Evolutionary conservation across 1,284 basidiomycete genomes (phyloP).

Genomic region (Apiotrichum laibachii): DNA sequence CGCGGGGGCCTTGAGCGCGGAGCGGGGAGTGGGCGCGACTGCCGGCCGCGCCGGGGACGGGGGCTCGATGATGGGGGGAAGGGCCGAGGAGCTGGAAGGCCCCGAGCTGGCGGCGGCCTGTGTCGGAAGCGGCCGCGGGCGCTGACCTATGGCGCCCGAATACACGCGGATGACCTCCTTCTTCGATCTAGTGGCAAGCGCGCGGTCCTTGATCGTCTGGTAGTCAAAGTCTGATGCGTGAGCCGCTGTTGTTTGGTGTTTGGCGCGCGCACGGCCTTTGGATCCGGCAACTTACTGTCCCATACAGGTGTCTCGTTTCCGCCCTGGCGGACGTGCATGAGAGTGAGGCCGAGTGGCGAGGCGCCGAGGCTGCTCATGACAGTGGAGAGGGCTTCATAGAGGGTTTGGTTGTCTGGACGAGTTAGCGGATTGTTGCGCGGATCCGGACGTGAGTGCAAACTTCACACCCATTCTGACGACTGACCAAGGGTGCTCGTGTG

Average conservation of each 20-base stretch:
- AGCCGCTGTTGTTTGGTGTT: not conserved
- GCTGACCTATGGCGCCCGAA: slow-evolving; percentile 13
- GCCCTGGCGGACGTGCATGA: slow-evolving; percentile 30
- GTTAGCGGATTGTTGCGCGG: not conserved
- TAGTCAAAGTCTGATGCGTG: slow-evolving; percentile 32
- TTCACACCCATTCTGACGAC: not conserved
- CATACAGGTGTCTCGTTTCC: slow-evolving; percentile 32
- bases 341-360: slow-evolving; percentile 15
- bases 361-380: slow-evolving; percentile 17
- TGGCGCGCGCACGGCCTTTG: no score
- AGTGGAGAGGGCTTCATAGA: slow-evolving; percentile 14
- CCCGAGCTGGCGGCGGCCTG: not conserved
- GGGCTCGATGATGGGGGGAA: not conserved
- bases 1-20: slow-evolving; percentile 9
- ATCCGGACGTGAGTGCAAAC: not conserved
- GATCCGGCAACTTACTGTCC: slow-evolving; percentile 29
- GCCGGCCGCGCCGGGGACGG: not conserved
- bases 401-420: slow-evolving; percentile 7
- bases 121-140: not conserved
- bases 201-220: slow-evolving; percentile 29
- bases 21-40: slow-evolving; percentile 8
- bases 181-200: slow-evolving; percentile 17
- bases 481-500: slow-evolving; percentile 11
- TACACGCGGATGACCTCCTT: slow-evolving; percentile 21
- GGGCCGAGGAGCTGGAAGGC: not conserved